A percentile compares a stretch with the other conserved stretches of the same genome.
These are phyloP conservation scores for Ehretia macrophylla DNA, from an alignment of 257 asterid species.

Conservation along the genomic window DNA sequence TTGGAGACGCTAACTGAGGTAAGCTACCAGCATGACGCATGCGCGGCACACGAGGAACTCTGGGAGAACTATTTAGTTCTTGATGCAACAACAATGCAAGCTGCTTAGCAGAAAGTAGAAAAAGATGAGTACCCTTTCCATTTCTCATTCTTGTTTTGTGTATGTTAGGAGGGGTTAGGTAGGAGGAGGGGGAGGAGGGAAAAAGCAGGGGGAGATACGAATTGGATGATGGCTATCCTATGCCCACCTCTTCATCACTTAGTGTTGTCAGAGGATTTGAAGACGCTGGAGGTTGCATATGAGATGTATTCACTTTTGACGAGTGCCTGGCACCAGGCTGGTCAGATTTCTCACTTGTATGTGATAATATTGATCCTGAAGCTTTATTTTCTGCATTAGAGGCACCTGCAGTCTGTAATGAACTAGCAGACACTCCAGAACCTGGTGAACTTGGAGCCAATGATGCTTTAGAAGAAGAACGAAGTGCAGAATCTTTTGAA, in stretches of 20 bases:
- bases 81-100: conserved; percentile 94
- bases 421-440: conserved; percentile 46
- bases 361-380: conserved; percentile 36
- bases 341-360: conserved; percentile 57
- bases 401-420: conserved; percentile 37
- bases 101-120: conserved; percentile 40
- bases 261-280: conserved; percentile 61
- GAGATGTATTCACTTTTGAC: conserved; percentile 51
- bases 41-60: conserved; percentile 96
- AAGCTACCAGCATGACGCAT: conserved; percentile 95
- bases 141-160: neutral
- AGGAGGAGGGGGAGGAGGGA: neutral
- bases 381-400: conserved; percentile 45
- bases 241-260: conserved; percentile 97
- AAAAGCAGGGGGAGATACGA: no score
- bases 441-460: conserved; percentile 25
- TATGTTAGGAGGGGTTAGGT: neutral
- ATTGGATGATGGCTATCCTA: no score
- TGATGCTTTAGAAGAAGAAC: conserved; percentile 43
- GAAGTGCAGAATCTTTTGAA: conserved; percentile 39
- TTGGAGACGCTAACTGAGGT: conserved; percentile 72
- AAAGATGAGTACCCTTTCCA: conserved; percentile 6
- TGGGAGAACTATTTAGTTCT: conserved; percentile 95
- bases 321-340: conserved; percentile 46
- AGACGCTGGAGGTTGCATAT: conserved; percentile 45